Percentiles rank a stretch among this genome's conserved stretches.
phyloP scores from a whole-genome alignment of 2,329 filamentous ascomycete species.

The Periglandula ipomoeae region DNA sequence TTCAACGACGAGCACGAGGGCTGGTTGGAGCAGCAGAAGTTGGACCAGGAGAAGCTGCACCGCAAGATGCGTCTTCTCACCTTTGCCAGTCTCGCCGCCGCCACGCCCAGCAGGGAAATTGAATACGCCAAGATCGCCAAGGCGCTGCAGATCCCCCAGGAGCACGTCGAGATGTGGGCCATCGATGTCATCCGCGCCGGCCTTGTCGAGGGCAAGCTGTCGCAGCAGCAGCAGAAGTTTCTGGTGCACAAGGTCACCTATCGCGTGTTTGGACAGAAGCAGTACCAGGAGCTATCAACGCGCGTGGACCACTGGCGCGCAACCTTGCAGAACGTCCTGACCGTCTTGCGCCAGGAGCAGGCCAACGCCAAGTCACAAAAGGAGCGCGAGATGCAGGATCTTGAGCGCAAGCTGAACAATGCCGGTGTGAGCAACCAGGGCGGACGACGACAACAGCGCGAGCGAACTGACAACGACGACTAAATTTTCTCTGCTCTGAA shows the following conservation, averaged over 20 bases:
- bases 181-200: constrained; percentile 96
- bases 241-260: constrained; percentile 93
- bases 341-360: constrained; percentile 72
- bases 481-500: no score
- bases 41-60: constrained; percentile 66
- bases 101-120: constrained; percentile 75
- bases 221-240: constrained; percentile 86
- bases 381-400: constrained; percentile 66
- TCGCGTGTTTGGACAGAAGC: constrained; percentile 93
- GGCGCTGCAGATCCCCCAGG: constrained; percentile 70
- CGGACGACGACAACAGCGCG: constrained; percentile 27
- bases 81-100: constrained; percentile 79
- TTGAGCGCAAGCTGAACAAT: constrained; percentile 55
- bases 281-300: constrained; percentile 91
- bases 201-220: constrained; percentile 92
- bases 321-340: constrained; percentile 69
- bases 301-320: constrained; percentile 85
- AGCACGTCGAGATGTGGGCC: constrained; percentile 95
- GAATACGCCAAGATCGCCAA: constrained; percentile 79
- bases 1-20: constrained; percentile 87
- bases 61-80: constrained; percentile 96
- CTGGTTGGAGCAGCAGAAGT: constrained; percentile 68
- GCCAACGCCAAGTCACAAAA: constrained; percentile 66
- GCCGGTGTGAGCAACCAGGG: constrained; percentile 24
- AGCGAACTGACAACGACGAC: constrained; percentile 49